Evolutionary conservation across 495 filamentous ascomycete species (phyloP).

Genomic region (Penicillium dipodomyicola): DNA sequence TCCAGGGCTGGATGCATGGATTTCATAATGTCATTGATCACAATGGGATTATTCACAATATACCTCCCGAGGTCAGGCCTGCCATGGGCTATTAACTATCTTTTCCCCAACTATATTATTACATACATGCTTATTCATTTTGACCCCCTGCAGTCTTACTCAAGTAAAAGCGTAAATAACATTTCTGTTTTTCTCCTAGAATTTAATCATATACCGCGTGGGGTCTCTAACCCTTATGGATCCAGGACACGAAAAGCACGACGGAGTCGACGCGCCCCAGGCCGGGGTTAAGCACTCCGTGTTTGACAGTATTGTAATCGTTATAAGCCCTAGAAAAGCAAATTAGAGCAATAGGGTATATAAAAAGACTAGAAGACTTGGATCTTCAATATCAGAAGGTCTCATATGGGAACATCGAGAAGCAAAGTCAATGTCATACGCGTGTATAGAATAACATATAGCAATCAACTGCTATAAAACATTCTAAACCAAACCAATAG

Average conservation of each 20-base stretch:
- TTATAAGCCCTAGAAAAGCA: neutral
- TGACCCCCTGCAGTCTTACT: neutral
- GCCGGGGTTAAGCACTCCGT: neutral
- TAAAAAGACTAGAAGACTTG: no score
- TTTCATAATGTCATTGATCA: neutral
- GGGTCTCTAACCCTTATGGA: slow-evolving; percentile 3
- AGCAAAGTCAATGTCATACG: neutral
- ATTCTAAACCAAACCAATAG: neutral
- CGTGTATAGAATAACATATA: neutral
- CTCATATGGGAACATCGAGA: neutral
- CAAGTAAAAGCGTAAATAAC: neutral
- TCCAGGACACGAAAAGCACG: slow-evolving; percentile 7
- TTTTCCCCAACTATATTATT: neutral
- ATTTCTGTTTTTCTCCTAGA: neutral
- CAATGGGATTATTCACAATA: neutral
- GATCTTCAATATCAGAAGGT: neutral
- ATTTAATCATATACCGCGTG: slow-evolving; percentile 1
- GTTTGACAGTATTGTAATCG: neutral
- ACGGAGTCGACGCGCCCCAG: slow-evolving; percentile 2
- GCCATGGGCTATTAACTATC: neutral
- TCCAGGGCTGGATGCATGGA: neutral
- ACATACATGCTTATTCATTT: neutral
- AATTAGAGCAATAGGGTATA: neutral
- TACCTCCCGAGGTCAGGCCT: neutral
- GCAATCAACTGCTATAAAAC: neutral